A percentile compares a stretch with the other conserved stretches of the same genome.
Evolutionary conservation across 805 yeast species (phyloP).

Genomic region (Vanderwaltozyma polyspora): DNA sequence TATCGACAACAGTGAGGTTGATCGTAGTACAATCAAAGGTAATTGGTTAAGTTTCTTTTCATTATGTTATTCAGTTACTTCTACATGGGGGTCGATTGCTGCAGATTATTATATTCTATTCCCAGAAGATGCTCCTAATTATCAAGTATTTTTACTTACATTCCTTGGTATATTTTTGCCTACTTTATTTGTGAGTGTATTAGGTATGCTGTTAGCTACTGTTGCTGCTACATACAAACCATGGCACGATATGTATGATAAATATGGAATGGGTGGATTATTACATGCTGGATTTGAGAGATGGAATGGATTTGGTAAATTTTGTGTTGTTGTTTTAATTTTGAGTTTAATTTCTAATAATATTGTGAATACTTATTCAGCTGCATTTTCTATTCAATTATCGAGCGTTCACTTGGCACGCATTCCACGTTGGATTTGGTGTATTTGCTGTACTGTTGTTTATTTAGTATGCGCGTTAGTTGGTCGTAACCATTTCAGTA

Average conservation of each 20-base stretch:
- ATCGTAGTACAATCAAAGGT: conserved; percentile 41
- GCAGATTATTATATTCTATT: conserved; percentile 74
- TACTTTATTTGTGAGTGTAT: conserved; percentile 61
- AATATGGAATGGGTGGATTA: conserved; percentile 66
- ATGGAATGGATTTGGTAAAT: conserved; percentile 72
- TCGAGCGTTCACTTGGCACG: conserved; percentile 42
- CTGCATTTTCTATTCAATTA: conserved; percentile 69
- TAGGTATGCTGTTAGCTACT: conserved; percentile 62
- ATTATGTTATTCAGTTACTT: conserved; percentile 63
- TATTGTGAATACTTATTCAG: conserved; percentile 69
- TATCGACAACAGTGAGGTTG: conserved; percentile 26
- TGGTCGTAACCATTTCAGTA: conserved; percentile 62
- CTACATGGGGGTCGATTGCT: conserved; percentile 85
- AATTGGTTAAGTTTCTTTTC: conserved; percentile 63
- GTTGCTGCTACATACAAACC: conserved; percentile 46
- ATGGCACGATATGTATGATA: conserved; percentile 47
- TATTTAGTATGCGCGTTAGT: conserved; percentile 63
- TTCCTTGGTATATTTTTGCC: conserved; percentile 59
- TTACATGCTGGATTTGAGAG: conserved; percentile 50
- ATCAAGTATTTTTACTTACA: conserved; percentile 46
- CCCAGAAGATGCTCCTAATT: conserved; percentile 57
- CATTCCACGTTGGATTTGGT: conserved; percentile 73
- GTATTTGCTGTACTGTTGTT: conserved; percentile 47
- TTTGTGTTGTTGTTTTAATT: conserved; percentile 56
- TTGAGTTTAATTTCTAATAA: conserved; percentile 73